Evolutionary conservation across 2,329 filamentous ascomycete species (phyloP).

Genomic region (Beauveria pseudobassiana): DNA sequence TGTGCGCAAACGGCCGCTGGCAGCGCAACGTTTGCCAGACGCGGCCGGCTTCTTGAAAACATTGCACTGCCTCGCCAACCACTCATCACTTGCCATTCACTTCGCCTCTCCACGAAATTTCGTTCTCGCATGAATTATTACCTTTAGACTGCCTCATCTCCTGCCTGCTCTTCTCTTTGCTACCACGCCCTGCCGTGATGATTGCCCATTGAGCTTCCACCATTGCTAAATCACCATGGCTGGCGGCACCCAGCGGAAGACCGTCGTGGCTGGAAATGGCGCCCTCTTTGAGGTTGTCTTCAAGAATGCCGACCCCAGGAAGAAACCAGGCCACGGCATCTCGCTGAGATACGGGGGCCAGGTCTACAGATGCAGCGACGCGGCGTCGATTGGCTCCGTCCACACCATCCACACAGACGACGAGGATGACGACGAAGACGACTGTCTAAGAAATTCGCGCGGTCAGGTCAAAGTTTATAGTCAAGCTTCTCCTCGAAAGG

Average conservation of each 20-base stretch:
- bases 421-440: neutral
- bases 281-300: slow-evolving; percentile 4
- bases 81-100: slow-evolving; percentile 4
- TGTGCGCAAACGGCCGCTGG: slow-evolving; percentile 3
- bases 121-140: neutral
- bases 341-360: slow-evolving; percentile 1
- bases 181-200: neutral
- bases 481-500: neutral
- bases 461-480: neutral
- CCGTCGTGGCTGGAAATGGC: neutral
- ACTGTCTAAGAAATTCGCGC: neutral
- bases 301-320: neutral
- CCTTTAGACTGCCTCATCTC: neutral
- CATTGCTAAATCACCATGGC: slow-evolving; percentile 5
- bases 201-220: slow-evolving; percentile 1
- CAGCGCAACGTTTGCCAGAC: neutral
- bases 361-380: neutral
- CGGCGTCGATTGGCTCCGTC: neutral
- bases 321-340: neutral
- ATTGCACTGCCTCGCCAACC: neutral
- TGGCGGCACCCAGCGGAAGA: neutral
- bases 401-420: slow-evolving; percentile 10
- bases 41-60: neutral
- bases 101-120: neutral
- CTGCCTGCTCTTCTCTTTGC: neutral